Base-by-base conservation (phyloP, 1,284 basidiomycete species). In the Cryptococcus sp. region DNA sequence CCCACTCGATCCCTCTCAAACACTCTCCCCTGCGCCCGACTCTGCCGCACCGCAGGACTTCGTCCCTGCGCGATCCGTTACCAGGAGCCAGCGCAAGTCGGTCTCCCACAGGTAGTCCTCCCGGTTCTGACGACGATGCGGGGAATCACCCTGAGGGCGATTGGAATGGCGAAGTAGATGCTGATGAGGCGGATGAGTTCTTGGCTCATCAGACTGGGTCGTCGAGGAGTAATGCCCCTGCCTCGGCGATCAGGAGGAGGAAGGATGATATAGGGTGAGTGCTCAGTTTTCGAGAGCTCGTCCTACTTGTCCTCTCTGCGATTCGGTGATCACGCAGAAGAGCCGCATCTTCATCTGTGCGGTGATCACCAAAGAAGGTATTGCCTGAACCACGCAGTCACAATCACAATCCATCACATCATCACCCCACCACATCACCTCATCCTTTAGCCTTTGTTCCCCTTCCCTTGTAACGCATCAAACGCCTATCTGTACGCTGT, bases 31-130 rank as follows among this genome's bases (percentile, higher is more conserved):
- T n/a, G 16, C 47, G 10, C 8, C 54, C 35, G n/a, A 49, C 56
- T 11, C 41, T 40, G 50, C 51, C 38, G 16, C 42, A 51, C 44
- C 55, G 61, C 66, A 71, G 70, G 44, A 71, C 70, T 4, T 71
- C 71, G 16, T 67, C 66, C 25, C 60, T 71, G 8, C 62, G 68
- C 41, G 70, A 73, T 50, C 68, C 68, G 8, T 65, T 62, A 11
- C 68, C 67, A 15, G 69, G 31, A 35, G 31, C 31, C 8, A 35
- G 62, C 11, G 57, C 47, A 20, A 68, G 65, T 47, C 49, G 64
- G 13, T 68, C 68, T 3, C 62, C 61, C 0, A 64, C 62, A 25
- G 25, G 25, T 25, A 25, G 25, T 15, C 48, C 50, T 5, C 53
- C 51, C 13, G 57, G 23, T 19, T 46, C 47, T n/a, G 55, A 64